These are phyloP conservation scores for Sicyos baderoa DNA, from an alignment of 306 rosid genomes.

Conservation along the genomic window DNA sequence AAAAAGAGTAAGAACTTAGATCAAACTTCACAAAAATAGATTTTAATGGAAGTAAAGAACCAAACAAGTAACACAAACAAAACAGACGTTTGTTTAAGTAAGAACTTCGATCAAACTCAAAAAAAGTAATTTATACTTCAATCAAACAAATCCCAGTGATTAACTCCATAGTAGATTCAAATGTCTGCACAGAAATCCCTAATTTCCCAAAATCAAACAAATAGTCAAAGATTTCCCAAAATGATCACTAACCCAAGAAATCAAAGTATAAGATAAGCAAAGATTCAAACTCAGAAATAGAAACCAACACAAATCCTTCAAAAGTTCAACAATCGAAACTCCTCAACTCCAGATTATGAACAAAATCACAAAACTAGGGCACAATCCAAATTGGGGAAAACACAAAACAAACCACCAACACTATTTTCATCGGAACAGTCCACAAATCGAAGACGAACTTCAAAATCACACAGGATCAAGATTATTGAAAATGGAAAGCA, in stretches of 20 bases:
- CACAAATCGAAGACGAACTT: neutral
- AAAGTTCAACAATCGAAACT: neutral
- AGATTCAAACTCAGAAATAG: neutral
- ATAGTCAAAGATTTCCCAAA: neutral
- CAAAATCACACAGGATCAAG: neutral
- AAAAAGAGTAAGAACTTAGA: neutral
- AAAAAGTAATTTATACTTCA: neutral
- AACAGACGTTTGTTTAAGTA: no score
- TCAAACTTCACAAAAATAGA: neutral
- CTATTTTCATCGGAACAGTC: constrained; percentile 7
- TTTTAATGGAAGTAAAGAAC: neutral
- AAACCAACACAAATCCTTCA: neutral
- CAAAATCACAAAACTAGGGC: neutral
- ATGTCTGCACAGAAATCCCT: constrained; percentile 3
- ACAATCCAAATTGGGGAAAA: neutral
- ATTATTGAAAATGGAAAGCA: neutral
- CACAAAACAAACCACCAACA: neutral
- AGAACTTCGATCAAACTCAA: neutral
- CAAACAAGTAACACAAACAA: neutral
- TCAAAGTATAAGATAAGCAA: neutral
- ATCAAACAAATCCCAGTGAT: neutral
- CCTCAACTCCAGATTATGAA: neutral
- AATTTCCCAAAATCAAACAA: neutral
- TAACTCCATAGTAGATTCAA: neutral
- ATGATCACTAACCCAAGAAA: constrained; percentile 1